Evolutionary conservation across 345 rosid species (phyloP).

Genomic region (Heritiera littoralis): DNA sequence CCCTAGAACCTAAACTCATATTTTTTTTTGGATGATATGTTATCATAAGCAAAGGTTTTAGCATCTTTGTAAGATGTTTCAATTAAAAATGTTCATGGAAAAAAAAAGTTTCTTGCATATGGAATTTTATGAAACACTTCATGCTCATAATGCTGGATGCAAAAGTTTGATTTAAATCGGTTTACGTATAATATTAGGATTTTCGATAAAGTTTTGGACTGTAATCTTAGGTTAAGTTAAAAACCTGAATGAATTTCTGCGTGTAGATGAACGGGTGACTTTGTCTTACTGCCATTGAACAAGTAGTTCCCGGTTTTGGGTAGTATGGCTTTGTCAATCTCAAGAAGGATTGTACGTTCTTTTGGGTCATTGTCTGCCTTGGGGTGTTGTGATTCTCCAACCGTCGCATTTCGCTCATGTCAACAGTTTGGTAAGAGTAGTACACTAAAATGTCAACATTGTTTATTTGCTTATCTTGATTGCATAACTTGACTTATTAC

Average conservation of each 20-base stretch:
- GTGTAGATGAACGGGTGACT: background rate
- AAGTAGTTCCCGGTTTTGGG: background rate
- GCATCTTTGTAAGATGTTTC: background rate
- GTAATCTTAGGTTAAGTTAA: background rate
- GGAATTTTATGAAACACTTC: conserved; percentile 12
- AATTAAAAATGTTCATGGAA: background rate
- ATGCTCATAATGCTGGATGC: background rate
- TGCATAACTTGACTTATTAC: conserved; percentile 3
- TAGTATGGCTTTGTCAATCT: conserved; percentile 49
- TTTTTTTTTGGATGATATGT: background rate
- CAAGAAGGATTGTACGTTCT: conserved; percentile 37
- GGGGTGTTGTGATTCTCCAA: conserved; percentile 20
- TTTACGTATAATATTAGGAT: background rate
- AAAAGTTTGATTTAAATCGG: background rate
- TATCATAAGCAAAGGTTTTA: background rate
- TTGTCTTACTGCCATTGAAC: background rate
- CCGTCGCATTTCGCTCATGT: conserved; percentile 13
- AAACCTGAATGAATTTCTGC: background rate
- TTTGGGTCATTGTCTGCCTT: conserved; percentile 37
- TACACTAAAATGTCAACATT: background rate
- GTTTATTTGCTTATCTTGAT: background rate
- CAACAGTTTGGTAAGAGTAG: conserved; percentile 23
- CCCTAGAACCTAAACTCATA: background rate
- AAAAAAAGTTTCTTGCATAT: background rate
- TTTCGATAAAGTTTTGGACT: background rate